phyloP scores from a whole-genome alignment of 345 rosid species.

The Gossypium longicalyx region DNA sequence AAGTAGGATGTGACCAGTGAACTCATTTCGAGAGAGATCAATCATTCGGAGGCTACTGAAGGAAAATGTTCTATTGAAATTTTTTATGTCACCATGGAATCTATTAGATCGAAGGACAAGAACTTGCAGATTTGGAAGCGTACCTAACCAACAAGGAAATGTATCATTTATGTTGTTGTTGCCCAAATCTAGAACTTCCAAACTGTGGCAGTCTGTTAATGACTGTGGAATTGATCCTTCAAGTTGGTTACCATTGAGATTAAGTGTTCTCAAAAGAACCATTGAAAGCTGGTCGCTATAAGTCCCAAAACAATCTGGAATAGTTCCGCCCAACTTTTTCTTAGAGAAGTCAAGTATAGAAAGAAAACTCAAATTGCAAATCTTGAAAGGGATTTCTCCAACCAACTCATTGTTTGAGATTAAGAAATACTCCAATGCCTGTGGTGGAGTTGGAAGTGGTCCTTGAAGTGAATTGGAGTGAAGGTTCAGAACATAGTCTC shows the following conservation, averaged over 20 bases:
- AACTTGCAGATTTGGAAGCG: background rate
- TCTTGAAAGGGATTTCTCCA: background rate
- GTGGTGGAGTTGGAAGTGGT: conserved; percentile 10
- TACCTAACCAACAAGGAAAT: background rate
- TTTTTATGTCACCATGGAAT: background rate
- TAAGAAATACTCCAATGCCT: rapidly evolving
- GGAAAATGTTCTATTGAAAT: background rate
- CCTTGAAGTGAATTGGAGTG: conserved; percentile 1
- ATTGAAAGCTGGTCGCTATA: background rate
- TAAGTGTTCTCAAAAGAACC: background rate
- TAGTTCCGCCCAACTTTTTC: conserved; percentile 22
- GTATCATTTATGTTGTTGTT: conserved; percentile 7
- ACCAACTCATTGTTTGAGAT: background rate
- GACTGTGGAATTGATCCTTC: conserved; percentile 12
- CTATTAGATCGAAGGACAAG: background rate
- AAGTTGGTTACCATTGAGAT: background rate
- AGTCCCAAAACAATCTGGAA: background rate
- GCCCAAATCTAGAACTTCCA: conserved; percentile 8
- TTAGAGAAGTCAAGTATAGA: background rate
- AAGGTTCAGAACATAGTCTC: background rate
- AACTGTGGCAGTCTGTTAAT: conserved; percentile 1
- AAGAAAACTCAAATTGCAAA: conserved; percentile 6
- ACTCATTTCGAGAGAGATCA: background rate
- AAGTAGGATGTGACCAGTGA: background rate
- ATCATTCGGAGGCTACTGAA: background rate